phyloP scores from a whole-genome alignment of 768 basidiomycete genomes.

The Porphyrellus cyaneotinctus region DNA sequence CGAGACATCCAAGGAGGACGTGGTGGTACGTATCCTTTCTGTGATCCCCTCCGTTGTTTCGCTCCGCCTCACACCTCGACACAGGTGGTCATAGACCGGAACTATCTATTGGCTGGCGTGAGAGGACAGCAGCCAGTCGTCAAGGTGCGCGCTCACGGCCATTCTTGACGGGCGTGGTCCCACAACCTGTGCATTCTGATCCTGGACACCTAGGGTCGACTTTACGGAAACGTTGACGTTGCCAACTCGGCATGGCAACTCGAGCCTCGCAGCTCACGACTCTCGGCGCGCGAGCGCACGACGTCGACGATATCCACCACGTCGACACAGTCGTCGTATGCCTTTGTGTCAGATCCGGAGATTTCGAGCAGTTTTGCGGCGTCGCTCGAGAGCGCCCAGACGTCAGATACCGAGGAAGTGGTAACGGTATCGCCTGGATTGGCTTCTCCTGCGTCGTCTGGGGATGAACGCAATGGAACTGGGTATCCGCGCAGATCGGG shows the following conservation, averaged over 20 bases:
- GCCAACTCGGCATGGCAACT: conserved; percentile 74
- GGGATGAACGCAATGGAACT: conserved; percentile 42
- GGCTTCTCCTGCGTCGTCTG: conserved; percentile 61
- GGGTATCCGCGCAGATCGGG: conserved; percentile 12
- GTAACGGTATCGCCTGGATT: conserved; percentile 51
- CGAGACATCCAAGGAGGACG: conserved; percentile 65
- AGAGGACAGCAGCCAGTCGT: conserved; percentile 65
- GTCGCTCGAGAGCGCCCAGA: conserved; percentile 69
- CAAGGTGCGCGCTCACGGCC: conserved; percentile 48
- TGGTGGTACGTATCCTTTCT: conserved; percentile 47
- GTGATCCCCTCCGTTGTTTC: not conserved
- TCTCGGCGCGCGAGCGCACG: conserved; percentile 64
- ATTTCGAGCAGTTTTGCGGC: conserved; percentile 83
- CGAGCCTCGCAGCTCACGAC: conserved; percentile 54
- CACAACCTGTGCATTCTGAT: not conserved
- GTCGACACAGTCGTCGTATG: conserved; percentile 78
- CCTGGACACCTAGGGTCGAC: conserved; percentile 49
- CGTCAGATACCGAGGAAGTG: conserved; percentile 68
- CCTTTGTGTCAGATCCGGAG: conserved; percentile 78
- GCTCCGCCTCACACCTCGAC: conserved; percentile 3
- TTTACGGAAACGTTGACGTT: conserved; percentile 68
- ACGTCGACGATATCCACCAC: conserved; percentile 70
- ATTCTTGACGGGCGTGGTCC: not conserved
- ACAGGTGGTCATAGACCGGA: conserved; percentile 70
- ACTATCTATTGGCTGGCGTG: conserved; percentile 70